Base-by-base conservation (phyloP, 352 stramenopile species). In the Phytophthora uliginosa region DNA sequence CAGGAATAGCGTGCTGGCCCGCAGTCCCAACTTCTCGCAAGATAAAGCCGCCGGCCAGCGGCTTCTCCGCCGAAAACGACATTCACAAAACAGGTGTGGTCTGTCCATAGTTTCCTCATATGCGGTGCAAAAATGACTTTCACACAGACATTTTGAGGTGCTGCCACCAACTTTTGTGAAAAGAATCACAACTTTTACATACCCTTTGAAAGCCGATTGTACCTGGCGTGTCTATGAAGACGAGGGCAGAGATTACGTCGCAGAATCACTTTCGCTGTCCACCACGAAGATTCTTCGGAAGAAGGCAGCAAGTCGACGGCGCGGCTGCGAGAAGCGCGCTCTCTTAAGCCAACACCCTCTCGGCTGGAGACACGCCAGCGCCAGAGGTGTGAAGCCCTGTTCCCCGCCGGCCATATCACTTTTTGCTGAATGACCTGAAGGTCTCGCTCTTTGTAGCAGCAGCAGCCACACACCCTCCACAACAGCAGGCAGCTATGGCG, bases 181-280 rank as follows among this genome's bases (percentile, higher is more conserved):
- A 51, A 10, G n/a, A 51, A 8, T 7, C 18, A 10, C 45, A 22
- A 17, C 12, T 26, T 18, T 51, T 51, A 18, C 3, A 47, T 5
- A 47, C 45, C 69, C 64, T 20, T 33, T 22, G 28, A 31, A 70
- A 74, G 58, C 12, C 65, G 52, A 77, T 77, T 26, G 1, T 22
- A 13, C n/a, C 3, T 15, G 26, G n/a, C 67, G 38, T 62, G 56
- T 74, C 36, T 71, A 64, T 66, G 71, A 59, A 55, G 40, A 28
- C 28, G 42, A 47, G 15, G 15, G 15, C 45, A 22, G 28, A 60
- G 20, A 36, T 61, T 65, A 53, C 69, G 55, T 64, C 33, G n/a
- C 69, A 76, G 63, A 73, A 69, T 73, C 65, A 54, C 22, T 73
- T 73, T 48, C 13, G 47, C 63, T 76, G 63, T 59, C 52, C 63